Base-by-base conservation (phyloP, 768 basidiomycete genomes). In the Amanita pseudoporphyria region DNA sequence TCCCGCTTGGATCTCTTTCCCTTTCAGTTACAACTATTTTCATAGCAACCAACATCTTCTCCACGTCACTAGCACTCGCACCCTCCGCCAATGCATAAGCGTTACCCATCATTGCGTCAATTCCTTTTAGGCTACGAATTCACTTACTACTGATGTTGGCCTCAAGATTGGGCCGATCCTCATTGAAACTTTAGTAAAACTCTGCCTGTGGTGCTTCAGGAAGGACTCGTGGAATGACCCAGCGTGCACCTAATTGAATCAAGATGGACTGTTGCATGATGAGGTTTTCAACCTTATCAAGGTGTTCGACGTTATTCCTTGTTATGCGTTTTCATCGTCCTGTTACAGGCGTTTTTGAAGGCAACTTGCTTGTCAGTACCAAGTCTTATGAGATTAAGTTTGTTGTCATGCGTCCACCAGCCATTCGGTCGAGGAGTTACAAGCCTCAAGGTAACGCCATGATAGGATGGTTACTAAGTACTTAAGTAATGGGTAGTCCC, bases 211-310 rank as follows among this genome's bases (percentile, higher is more conserved):
- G 37, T 74, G 80, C 12, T 62, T 79, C 42, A 78, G 70, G 64
- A 68, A 66, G 21, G 71, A 74, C 50, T 56, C 57, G 9, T 64
- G 68, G 33, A 64, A 69, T 16, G 64, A 63, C 42, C 68, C 68
- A 16, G n/a, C 66, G 71, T 66, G 65, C 40, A 76, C 74, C 12
- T 67, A 69, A 32, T 66, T 87, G 49, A 71, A 77, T 57, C 74
- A 81, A 57, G 82, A 89, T 45, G 87, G 92, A 60, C 66, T 93
- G 22, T 64, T 93, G 51, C 93, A 89, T 58, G 84, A 92, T 53
- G 79, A 87, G 58, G 84, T 75, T 1, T 90, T 89, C 60, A 89
- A 87, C n/a, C n/a, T n/a, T n/a, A n/a, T n/a, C n/a, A 77, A 87
- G 78, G 54, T 44, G 72, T 50, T 57, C 13, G 31, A 37, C 21